Evolutionary conservation across 2,329 filamentous ascomycete genomes (phyloP), one percentile per base, ranked within the genome.

Genomic region (Graphiopsis chlorocephala): DNA sequence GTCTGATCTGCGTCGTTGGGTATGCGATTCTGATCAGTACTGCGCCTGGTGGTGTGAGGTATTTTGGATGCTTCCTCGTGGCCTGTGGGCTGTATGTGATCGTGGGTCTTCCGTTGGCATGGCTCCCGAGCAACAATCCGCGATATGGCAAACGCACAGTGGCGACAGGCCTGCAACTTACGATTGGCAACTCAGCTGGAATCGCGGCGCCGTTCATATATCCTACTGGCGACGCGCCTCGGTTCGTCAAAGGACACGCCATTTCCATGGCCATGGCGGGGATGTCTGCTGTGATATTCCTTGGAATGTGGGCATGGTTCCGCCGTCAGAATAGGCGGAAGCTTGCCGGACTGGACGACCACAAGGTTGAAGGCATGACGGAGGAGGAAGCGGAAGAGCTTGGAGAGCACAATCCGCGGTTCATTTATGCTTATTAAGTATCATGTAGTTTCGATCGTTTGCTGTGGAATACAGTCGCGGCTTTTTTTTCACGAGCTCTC

Each of bases 121-220:
- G 62, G 62, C 68, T 71, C 10, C 84, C 89, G 0, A 87, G 85
- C 23, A 93, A 92, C 67, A 84, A 85, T 15, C 90, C 91, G 1
- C 82, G 90, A 8, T 93, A 92, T 69, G 90, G 90, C 10, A 93
- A 93, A 75, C 81, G 90, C 31, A 90, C 90, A 0, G 90, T 88
- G 0, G 89, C 88, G 0, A 90, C 86, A 1, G 90, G 88, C 0
- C 74, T 92, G 73, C 89, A 92, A 73, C 79, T 92, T 35, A 90
- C 86, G 0, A 83, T 89, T 61, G 90, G 89, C 2, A 93, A 93
- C 68, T 81, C 83, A 15, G 84, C 87, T 14, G 90, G 90, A 1
- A 89, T 93, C 68, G 89, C 92, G 86, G 28, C 62, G 33, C 53
- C 53, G 11, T 64, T 64, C 26, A 42, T 85, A 0, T 86, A 85